Conservation (phyloP, 345 rosid species). For the Anastatica hierochuntica region DNA sequence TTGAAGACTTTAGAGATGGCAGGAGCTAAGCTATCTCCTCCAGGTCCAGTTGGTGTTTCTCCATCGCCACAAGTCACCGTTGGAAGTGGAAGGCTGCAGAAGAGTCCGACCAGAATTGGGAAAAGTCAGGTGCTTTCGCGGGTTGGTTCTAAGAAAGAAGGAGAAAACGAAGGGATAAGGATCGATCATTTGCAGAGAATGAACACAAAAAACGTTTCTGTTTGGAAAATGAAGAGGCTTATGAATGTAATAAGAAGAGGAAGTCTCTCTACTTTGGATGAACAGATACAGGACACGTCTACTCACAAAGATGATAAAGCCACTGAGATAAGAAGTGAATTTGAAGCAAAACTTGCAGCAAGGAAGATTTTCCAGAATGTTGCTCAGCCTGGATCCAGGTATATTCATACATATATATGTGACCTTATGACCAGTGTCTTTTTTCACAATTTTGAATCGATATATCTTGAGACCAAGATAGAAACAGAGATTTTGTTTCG, state of each 20-base stretch:
- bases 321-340: slow-evolving; percentile 53
- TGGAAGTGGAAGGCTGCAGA: slow-evolving; percentile 39
- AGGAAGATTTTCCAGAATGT: too few species aligned
- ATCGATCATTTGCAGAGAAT: slow-evolving; percentile 66
- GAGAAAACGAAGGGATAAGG: slow-evolving; percentile 37
- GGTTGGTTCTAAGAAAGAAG: slow-evolving; percentile 34
- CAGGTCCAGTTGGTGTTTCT: slow-evolving; percentile 29
- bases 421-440: too few species aligned
- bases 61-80: slow-evolving; percentile 24
- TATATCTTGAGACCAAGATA: neutral
- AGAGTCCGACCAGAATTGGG: slow-evolving; percentile 26
- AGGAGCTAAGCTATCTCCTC: slow-evolving; percentile 31
- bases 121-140: slow-evolving; percentile 44
- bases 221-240: slow-evolving; percentile 90
- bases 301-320: slow-evolving; percentile 44
- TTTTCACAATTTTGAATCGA: neutral
- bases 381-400: slow-evolving; percentile 61
- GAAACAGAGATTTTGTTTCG: neutral
- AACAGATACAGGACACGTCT: slow-evolving; percentile 49
- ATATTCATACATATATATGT: neutral
- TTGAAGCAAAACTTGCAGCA: slow-evolving; percentile 81
- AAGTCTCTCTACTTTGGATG: slow-evolving; percentile 67
- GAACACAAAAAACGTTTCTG: slow-evolving; percentile 70
- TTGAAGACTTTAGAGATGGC: too few species aligned
- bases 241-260: slow-evolving; percentile 63